phyloP scores from a whole-genome alignment of 305 asterid species.

The Solanum hybrid region DNA sequence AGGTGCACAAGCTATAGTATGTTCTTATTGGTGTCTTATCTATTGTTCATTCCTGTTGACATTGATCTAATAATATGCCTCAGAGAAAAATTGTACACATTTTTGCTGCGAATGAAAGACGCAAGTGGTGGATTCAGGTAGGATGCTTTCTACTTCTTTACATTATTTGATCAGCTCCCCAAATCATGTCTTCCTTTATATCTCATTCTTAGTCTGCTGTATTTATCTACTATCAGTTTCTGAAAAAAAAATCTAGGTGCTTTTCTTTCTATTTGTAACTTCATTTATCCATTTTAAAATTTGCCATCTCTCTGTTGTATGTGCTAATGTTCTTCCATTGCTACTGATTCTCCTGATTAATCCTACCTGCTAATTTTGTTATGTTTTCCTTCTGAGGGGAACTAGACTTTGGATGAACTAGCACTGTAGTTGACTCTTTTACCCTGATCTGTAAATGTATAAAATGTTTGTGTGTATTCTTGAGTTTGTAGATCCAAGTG shows the following conservation, averaged over 20 bases:
- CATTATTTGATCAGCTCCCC: background rate
- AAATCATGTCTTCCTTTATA: background rate
- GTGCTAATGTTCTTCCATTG: background rate
- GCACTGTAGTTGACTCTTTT: background rate
- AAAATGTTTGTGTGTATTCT: background rate
- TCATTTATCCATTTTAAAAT: background rate
- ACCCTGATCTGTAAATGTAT: background rate
- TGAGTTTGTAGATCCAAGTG: background rate
- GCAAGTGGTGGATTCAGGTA: slow-evolving; percentile 94
- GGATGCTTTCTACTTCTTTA: background rate
- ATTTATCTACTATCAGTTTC: background rate
- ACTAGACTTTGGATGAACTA: background rate
- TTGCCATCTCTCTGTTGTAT: background rate
- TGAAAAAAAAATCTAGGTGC: background rate
- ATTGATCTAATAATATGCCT: slow-evolving; percentile 7
- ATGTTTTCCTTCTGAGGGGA: background rate
- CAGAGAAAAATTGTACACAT: slow-evolving; percentile 50
- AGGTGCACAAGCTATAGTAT: slow-evolving; percentile 34
- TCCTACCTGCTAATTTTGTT: background rate
- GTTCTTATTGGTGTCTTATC: background rate
- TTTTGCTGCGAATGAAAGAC: slow-evolving; percentile 79
- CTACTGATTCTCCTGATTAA: background rate
- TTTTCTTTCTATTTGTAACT: background rate
- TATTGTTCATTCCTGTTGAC: slow-evolving; percentile 6
- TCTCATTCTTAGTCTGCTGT: background rate